These are phyloP conservation scores for Mycena citricolor DNA, from an alignment of 1,284 basidiomycete genomes.

Conservation along the genomic window DNA sequence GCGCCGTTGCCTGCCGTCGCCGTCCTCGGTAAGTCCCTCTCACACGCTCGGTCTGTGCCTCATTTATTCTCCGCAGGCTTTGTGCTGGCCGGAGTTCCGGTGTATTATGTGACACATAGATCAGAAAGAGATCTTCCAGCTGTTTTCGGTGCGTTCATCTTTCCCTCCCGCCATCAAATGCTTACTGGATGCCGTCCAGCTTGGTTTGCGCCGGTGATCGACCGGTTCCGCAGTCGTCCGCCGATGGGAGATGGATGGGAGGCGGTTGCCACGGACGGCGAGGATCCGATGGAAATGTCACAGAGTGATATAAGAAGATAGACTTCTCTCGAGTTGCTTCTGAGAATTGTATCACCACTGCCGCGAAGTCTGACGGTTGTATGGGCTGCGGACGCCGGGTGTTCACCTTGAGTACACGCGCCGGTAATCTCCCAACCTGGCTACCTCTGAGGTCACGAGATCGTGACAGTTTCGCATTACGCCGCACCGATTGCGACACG, in stretches of 20 bases:
- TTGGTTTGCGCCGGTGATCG: slow-evolving; percentile 41
- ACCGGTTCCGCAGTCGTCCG: slow-evolving; percentile 50
- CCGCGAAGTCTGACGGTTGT: no score
- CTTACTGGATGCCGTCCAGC: slow-evolving; percentile 32
- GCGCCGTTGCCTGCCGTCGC: slow-evolving; percentile 88
- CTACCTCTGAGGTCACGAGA: slow-evolving; percentile 2
- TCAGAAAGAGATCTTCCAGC: slow-evolving; percentile 46
- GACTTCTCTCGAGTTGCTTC: slow-evolving; percentile 22
- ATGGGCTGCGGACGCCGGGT: no score
- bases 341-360: no score
- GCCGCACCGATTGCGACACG: neutral
- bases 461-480: no score
- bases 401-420: no score
- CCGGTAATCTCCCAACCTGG: neutral
- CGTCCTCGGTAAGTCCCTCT: slow-evolving; percentile 68
- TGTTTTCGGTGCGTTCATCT: slow-evolving; percentile 45
- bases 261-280: slow-evolving; percentile 70
- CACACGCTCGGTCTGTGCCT: neutral
- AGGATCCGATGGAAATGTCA: slow-evolving; percentile 66
- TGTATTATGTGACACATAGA: slow-evolving; percentile 79
- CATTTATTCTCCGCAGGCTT: slow-evolving; percentile 47
- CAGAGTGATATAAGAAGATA: slow-evolving; percentile 36
- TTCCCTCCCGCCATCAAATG: slow-evolving; percentile 1
- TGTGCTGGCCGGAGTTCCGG: slow-evolving; percentile 73
- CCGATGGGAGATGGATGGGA: slow-evolving; percentile 65